These are phyloP conservation scores for Colletotrichum shisoi DNA, from an alignment of 2,329 filamentous ascomycete genomes.

Conservation along the genomic window DNA sequence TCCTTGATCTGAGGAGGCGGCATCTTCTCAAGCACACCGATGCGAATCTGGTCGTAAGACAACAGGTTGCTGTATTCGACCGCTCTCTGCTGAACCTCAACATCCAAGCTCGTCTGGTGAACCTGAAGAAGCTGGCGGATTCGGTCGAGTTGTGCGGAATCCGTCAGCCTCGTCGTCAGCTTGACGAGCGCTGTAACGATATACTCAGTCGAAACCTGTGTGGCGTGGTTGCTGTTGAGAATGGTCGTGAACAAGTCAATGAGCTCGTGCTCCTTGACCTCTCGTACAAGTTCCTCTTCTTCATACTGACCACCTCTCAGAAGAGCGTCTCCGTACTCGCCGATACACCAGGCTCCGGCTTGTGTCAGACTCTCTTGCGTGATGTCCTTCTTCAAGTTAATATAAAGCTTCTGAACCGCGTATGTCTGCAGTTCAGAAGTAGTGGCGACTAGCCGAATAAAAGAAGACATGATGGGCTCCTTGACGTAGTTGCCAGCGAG, in stretches of 20 bases:
- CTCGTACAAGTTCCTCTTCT: constrained; percentile 84
- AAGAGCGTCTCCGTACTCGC: constrained; percentile 93
- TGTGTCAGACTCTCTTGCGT: constrained; percentile 95
- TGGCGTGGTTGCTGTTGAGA: constrained; percentile 92
- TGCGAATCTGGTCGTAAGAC: constrained; percentile 82
- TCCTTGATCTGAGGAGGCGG: constrained; percentile 96
- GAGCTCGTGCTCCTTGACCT: constrained; percentile 86
- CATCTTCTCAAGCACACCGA: constrained; percentile 96
- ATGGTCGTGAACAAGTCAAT: constrained; percentile 93
- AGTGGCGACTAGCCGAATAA: constrained; percentile 93
- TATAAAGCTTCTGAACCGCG: constrained; percentile 92
- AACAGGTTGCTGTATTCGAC: constrained; percentile 98
- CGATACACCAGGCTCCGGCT: constrained; percentile 95
- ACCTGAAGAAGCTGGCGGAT: constrained; percentile 78
- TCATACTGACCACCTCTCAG: constrained; percentile 89
- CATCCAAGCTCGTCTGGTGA: constrained; percentile 86
- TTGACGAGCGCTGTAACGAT: constrained; percentile 96
- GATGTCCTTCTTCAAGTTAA: constrained; percentile 91
- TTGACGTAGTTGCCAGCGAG: constrained; percentile 97
- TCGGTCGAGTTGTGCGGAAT: constrained; percentile 85
- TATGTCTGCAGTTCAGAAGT: constrained; percentile 95
- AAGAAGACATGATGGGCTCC: constrained; percentile 96
- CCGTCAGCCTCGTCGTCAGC: constrained; percentile 84
- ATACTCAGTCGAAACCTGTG: constrained; percentile 90
- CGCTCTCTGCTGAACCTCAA: constrained; percentile 94